Evolutionary conservation across 1,139 yeast genomes (phyloP).

Genomic region (Hansenula sp.): DNA sequence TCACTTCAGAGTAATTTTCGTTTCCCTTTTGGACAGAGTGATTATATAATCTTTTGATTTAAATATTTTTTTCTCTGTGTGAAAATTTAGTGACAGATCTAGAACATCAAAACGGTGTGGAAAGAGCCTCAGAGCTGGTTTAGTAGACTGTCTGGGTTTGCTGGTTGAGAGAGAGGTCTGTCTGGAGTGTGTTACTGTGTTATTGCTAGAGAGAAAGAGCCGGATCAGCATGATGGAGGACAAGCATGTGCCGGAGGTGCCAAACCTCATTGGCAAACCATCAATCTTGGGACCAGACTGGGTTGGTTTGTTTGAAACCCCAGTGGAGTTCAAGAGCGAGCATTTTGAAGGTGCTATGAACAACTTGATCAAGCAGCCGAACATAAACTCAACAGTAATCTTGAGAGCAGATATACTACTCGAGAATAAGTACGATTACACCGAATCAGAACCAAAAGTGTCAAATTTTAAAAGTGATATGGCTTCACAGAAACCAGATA

Average conservation of each 20-base stretch:
- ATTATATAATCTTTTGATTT: too few species aligned
- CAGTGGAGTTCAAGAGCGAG: conserved; percentile 30
- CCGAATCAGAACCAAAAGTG: conserved; percentile 24
- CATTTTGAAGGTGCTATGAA: conserved; percentile 78
- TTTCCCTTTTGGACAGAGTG: too few species aligned
- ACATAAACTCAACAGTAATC: conserved; percentile 87
- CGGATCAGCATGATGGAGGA: not conserved
- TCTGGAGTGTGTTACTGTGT: too few species aligned
- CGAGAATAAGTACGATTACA: conserved; percentile 43
- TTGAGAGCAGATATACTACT: conserved; percentile 79
- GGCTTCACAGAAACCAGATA: conserved; percentile 28
- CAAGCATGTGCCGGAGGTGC: not conserved
- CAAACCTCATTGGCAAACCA: conserved; percentile 7
- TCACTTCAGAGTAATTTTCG: too few species aligned
- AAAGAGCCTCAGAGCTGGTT: too few species aligned
- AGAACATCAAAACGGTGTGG: too few species aligned
- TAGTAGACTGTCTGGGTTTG: too few species aligned
- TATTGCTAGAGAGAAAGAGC: not conserved
- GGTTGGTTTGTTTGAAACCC: conserved; percentile 47
- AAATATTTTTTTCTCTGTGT: too few species aligned
- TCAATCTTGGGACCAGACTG: conserved; percentile 56
- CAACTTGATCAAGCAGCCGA: conserved; percentile 79
- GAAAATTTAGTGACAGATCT: too few species aligned
- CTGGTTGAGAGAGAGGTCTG: too few species aligned
- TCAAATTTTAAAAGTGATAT: conserved; percentile 28